Percentiles rank a stretch among this genome's conserved stretches.
phyloP scores from a whole-genome alignment of 2,329 filamentous ascomycete genomes.

The Cercospora zeae-maydis region DNA sequence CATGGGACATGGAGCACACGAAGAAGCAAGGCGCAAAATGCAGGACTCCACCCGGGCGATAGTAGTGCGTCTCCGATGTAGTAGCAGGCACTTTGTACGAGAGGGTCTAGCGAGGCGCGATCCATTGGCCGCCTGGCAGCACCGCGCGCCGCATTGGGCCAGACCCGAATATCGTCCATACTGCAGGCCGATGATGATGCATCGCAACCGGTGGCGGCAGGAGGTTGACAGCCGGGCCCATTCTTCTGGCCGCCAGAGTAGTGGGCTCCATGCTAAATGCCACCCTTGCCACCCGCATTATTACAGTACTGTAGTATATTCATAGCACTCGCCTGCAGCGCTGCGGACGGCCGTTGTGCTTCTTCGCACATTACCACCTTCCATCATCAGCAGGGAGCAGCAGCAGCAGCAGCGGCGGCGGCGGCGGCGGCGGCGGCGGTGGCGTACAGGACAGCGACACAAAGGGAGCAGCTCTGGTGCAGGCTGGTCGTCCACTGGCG shows the following conservation, averaged over 20 bases:
- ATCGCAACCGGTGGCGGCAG: neutral
- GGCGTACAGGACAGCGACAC: neutral
- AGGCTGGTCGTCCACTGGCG: no score
- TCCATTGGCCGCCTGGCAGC: conserved; percentile 4
- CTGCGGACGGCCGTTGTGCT: neutral
- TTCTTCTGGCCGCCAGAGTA: neutral
- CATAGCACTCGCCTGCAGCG: neutral
- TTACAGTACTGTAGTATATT: no score
- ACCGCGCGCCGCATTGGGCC: neutral
- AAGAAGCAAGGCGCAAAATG: conserved; percentile 17
- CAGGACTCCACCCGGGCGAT: neutral
- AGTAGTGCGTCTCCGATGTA: conserved; percentile 8
- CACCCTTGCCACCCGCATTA: neutral
- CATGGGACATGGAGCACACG: neutral
- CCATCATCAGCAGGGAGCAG: neutral
- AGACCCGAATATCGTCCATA: conserved; percentile 4
- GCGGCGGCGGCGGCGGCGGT: no score
- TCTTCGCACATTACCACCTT: neutral
- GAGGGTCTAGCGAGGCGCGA: neutral
- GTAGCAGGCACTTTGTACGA: conserved; percentile 9
- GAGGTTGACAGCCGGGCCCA: neutral
- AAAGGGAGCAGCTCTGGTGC: neutral
- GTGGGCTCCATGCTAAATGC: neutral
- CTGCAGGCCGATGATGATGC: conserved; percentile 1
- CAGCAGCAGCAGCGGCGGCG: neutral